phyloP scores from a whole-genome alignment of 305 asterid genomes.

The Coffea humblotiana region DNA sequence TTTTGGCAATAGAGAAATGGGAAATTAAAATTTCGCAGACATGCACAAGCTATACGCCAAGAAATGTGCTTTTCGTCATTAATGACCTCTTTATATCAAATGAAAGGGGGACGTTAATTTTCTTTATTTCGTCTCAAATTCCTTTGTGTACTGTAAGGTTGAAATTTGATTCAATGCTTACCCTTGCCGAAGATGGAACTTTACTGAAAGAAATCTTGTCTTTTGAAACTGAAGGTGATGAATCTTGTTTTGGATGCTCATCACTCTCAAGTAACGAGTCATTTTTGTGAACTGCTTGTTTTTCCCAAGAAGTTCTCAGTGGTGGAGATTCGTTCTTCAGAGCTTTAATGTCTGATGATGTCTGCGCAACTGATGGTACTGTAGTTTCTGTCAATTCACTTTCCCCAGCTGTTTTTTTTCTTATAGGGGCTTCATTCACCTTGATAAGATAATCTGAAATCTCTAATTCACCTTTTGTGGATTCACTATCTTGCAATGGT shows the following conservation, averaged over 20 bases:
- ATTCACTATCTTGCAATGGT: not conserved
- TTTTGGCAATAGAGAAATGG: not conserved
- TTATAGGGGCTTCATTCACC: not conserved
- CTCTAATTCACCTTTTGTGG: not conserved
- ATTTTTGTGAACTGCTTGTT: conserved; percentile 3
- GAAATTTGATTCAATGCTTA: not conserved
- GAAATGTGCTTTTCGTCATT: not conserved
- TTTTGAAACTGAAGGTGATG: not conserved
- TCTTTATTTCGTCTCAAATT: not conserved
- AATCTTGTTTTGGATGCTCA: not conserved
- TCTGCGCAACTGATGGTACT: not conserved
- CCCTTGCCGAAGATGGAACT: conserved; percentile 12
- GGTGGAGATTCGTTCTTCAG: not conserved
- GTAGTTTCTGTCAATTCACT: not conserved
- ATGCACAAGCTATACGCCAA: not conserved
- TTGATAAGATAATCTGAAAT: not conserved
- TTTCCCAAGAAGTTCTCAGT: not conserved
- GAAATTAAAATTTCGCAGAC: not conserved
- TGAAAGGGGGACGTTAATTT: too few species aligned
- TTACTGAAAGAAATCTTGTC: conserved; percentile 3
- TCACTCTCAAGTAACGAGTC: conserved; percentile 11
- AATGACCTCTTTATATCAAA: not conserved
- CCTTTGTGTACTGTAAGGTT: not conserved
- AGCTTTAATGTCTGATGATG: not conserved
- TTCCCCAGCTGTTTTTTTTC: not conserved